Base-by-base conservation (phyloP, 306 rosid genomes). In the Prosopis cineraria region DNA sequence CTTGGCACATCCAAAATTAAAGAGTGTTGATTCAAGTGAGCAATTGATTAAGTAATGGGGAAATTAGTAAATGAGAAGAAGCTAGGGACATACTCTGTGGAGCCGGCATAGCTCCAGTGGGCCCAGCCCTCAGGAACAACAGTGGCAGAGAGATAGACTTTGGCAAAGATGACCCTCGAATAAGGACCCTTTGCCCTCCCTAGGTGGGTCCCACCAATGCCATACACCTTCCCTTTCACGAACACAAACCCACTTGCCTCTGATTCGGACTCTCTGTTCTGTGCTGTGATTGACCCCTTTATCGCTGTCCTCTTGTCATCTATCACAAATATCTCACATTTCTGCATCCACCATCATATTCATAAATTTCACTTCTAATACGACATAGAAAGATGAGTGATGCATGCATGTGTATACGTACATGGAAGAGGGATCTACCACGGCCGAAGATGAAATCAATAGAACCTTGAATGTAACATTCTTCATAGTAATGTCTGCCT, bases 361-460 rank as follows among this genome's bases (percentile, higher is more conserved):
- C n/a, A n/a, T n/a, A n/a, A n/a, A n/a, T n/a, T n/a, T n/a, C n/a
- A n/a, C n/a, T n/a, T n/a, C n/a, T n/a, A n/a, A n/a, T n/a, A n/a
- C n/a, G n/a, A n/a, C n/a, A n/a, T n/a, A n/a, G n/a, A n/a, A n/a
- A 59, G 50, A 45, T 4, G 12, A 24, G 11, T 20, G 3, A 73
- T 71, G 72, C n/a, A n/a, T n/a, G 6, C 3, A 14, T 2, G 19
- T n/a, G 58, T 22, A n/a, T n/a, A 24, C 30, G 30, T 83, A 89
- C 97, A 6, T 85, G 87, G 73, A 84, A 95, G 56, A 85, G 5
- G 6, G 94, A 84, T 88, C 75, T 82, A 52, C 86, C 91, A 17
- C 94, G 96, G 41, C 98, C 97, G 81, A 95, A 95, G 78, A 95
- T 95, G 88, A 95, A 95, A 76, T 95, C 99, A 19, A 95, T 89